phyloP scores from a whole-genome alignment of 495 filamentous ascomycete species.

The Tuber magnatum region DNA sequence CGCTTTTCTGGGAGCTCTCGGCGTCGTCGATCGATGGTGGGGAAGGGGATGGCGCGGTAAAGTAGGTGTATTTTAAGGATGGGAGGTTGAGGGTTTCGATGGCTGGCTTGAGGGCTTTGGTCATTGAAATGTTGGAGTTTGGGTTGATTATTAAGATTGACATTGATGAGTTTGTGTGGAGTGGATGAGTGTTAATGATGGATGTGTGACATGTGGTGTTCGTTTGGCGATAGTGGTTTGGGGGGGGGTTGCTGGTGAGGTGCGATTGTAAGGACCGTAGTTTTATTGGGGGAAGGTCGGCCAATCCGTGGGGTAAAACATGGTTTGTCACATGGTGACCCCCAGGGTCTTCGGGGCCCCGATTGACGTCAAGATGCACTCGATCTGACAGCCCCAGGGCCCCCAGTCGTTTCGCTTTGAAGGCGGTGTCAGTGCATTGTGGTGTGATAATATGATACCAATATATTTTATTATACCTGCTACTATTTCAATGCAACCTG shows the following conservation, averaged over 20 bases:
- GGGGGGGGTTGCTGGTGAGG: neutral
- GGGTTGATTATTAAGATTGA: conserved; percentile 80
- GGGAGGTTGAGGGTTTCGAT: conserved; percentile 41
- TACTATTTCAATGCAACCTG: neutral
- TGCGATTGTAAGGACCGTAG: neutral
- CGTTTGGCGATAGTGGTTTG: neutral
- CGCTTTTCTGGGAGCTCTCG: conserved; percentile 49
- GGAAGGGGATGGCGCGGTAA: conserved; percentile 49
- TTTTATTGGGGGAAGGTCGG: neutral
- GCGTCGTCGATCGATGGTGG: conserved; percentile 61
- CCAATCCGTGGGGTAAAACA: neutral
- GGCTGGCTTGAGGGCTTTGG: conserved; percentile 60
- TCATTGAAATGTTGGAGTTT: conserved; percentile 81
- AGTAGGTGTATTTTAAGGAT: conserved; percentile 44
- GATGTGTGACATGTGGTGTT: neutral
- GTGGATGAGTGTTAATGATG: neutral
- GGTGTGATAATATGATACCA: too few relatives aligned
- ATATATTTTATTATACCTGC: neutral
- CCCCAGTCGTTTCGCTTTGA: neutral
- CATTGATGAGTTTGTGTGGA: conserved; percentile 7
- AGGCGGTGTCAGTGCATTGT: neutral
- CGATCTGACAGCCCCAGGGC: neutral
- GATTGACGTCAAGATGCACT: neutral
- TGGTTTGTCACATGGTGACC: neutral
- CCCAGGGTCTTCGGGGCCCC: neutral